Conservation (phyloP, 1,139 yeast species). For the Zygosaccharomyces pseudobailii region DNA sequence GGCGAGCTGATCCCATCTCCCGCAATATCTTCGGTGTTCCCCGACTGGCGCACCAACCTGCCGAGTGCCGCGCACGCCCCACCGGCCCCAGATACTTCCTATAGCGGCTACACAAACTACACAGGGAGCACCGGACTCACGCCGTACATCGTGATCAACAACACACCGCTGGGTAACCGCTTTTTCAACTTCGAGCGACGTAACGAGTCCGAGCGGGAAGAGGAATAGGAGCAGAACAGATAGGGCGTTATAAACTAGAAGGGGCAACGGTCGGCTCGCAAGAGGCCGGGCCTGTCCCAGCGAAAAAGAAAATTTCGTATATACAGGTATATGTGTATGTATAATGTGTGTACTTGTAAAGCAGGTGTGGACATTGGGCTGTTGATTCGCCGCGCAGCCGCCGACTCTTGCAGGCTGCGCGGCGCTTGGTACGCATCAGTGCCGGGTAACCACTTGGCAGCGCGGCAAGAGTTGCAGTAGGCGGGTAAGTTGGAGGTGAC, state of each 20-base stretch:
- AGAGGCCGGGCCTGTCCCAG: too few relatives aligned
- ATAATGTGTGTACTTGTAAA: too few relatives aligned
- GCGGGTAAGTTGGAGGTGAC: too few relatives aligned
- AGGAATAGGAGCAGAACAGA: background rate
- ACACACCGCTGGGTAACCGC: slow-evolving; percentile 28
- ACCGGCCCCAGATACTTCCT: background rate
- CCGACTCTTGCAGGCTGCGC: too few relatives aligned
- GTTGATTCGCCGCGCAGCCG: too few relatives aligned
- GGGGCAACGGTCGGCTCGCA: background rate
- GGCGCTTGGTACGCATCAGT: too few relatives aligned
- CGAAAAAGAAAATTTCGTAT: too few relatives aligned
- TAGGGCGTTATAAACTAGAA: background rate
- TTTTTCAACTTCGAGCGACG: slow-evolving; percentile 23
- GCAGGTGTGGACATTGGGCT: too few relatives aligned
- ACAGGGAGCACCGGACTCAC: slow-evolving; percentile 31
- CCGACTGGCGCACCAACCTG: slow-evolving; percentile 30
- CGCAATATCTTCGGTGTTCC: slow-evolving; percentile 29
- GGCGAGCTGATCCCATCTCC: slow-evolving; percentile 33
- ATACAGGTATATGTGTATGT: too few relatives aligned
- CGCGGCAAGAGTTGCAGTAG: too few relatives aligned
- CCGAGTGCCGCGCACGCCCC: slow-evolving; percentile 9
- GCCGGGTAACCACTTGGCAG: too few relatives aligned
- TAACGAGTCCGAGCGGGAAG: background rate
- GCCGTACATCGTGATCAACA: slow-evolving; percentile 28
- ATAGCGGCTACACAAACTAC: slow-evolving; percentile 7